Percentiles rank a stretch among this genome's conserved stretches.
These are phyloP conservation scores for Nicotiana attenuata DNA, from an alignment of 257 asterid genomes.

Conservation along the genomic window DNA sequence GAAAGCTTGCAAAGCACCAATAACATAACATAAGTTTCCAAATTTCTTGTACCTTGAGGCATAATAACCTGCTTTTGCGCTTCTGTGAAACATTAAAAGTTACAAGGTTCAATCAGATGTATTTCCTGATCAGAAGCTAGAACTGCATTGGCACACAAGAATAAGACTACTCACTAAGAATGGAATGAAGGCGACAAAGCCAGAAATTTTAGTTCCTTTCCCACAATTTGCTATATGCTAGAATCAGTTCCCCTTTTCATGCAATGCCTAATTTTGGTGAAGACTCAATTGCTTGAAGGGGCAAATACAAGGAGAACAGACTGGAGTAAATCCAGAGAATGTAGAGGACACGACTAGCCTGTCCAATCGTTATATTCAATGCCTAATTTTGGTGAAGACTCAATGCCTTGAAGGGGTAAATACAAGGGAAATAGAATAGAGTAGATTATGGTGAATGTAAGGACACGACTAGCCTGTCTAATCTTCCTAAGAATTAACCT, in stretches of 20 bases:
- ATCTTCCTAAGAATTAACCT: neutral
- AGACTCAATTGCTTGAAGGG: neutral
- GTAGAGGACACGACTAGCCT: neutral
- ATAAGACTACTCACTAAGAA: neutral
- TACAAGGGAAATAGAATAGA: neutral
- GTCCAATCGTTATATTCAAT: neutral
- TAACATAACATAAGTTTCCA: slow-evolving; percentile 82
- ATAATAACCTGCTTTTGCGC: slow-evolving; percentile 90
- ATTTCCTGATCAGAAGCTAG: neutral
- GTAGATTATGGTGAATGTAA: neutral
- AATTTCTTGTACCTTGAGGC: slow-evolving; percentile 84
- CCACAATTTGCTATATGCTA: neutral
- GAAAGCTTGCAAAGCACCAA: slow-evolving; percentile 87
- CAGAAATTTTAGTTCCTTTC: neutral
- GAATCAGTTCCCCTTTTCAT: slow-evolving; percentile 10
- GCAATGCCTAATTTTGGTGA: slow-evolving; percentile 7
- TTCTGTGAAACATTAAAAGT: slow-evolving; percentile 39
- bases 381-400: neutral
- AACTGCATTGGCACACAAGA: neutral
- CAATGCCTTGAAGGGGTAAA: neutral
- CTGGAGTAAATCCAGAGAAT: neutral
- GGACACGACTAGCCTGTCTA: neutral
- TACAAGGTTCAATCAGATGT: neutral
- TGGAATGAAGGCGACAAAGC: neutral
- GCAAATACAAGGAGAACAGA: neutral